Base-by-base conservation (phyloP, 2,329 filamentous ascomycete species). In the Aureobasidium melanogenum region DNA sequence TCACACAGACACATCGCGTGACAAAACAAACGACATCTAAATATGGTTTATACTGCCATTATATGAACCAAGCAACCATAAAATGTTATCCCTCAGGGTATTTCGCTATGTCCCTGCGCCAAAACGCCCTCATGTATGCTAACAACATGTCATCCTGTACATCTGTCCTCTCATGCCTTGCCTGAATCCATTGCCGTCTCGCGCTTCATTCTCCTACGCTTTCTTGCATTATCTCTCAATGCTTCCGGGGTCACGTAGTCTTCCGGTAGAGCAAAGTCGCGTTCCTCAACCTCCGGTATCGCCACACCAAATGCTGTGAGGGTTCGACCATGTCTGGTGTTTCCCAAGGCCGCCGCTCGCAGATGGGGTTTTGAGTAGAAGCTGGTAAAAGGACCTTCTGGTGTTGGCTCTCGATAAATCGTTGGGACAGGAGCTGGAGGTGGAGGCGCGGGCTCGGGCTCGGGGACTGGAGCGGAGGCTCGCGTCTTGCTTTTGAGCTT, bases 281-380 rank as follows among this genome's bases (percentile, higher is more conserved):
- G 71, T 70, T 89, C 83, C 5, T 77, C 72, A 62, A 88, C 77
- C 15, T 96, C 89, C 0, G 92, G 92, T 22, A 97, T 74, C 0
- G 88, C 82, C 28, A 87, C 83, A 0, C 93, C 93, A 82, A 94
- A 97, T 3, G 92, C 93, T 51, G 88, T 79, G 17, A 86, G 80
- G 56, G 82, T 88, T 54, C 90, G 84, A 54, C 85, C 84, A 57
- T 89, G 84, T 36, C 91, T 82, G 52, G 84, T 80, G 66, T 84
- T 85, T 64, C 84, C 87, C n/a, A 96, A 74, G 10, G 92, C 91
- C 7, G 86, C 84, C 24, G 91, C 89, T 28, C 93, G 87, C 63
- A 93, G 82, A 69, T 95, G 86, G 26, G 82, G 85, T 74, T 94
- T 91, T 19, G 81, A 74, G 71, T 91, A 97, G 76, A 97, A 97